Percentiles rank a stretch among this genome's conserved stretches.
phyloP scores from a whole-genome alignment of 305 asterid genomes.

The Fraxinus platypoda region DNA sequence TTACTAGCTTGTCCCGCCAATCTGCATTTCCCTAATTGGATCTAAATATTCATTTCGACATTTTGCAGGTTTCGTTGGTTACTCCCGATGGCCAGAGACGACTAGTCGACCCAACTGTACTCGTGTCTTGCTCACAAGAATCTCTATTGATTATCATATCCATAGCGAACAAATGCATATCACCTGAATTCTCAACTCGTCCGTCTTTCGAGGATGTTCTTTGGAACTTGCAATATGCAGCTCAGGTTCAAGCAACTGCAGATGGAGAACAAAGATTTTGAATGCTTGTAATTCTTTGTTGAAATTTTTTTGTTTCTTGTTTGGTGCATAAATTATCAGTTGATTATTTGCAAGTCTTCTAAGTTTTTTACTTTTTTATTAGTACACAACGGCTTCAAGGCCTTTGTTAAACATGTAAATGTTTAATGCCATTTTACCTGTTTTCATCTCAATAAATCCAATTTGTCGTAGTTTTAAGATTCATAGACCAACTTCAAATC shows the following conservation, averaged over 20 bases:
- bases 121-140: conserved; percentile 53
- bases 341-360: background rate
- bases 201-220: conserved; percentile 73
- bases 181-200: conserved; percentile 54
- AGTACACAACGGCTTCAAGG: background rate
- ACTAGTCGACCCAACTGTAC: conserved; percentile 51
- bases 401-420: background rate
- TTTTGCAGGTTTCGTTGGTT: conserved; percentile 49
- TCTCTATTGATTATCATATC: conserved; percentile 57
- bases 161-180: conserved; percentile 58
- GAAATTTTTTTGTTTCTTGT: background rate
- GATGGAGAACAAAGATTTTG: conserved; percentile 39
- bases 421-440: background rate
- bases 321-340: background rate
- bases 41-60: background rate
- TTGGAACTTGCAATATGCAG: conserved; percentile 76
- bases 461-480: background rate
- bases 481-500: background rate
- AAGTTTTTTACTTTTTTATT: too few relatives aligned
- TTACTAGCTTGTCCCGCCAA: background rate
- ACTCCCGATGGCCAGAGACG: conserved; percentile 47
- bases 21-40: background rate
- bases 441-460: background rate
- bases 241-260: conserved; percentile 57
- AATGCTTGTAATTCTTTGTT: background rate